phyloP scores from a whole-genome alignment of 495 filamentous ascomycete species.

The Penicillium salamii region DNA sequence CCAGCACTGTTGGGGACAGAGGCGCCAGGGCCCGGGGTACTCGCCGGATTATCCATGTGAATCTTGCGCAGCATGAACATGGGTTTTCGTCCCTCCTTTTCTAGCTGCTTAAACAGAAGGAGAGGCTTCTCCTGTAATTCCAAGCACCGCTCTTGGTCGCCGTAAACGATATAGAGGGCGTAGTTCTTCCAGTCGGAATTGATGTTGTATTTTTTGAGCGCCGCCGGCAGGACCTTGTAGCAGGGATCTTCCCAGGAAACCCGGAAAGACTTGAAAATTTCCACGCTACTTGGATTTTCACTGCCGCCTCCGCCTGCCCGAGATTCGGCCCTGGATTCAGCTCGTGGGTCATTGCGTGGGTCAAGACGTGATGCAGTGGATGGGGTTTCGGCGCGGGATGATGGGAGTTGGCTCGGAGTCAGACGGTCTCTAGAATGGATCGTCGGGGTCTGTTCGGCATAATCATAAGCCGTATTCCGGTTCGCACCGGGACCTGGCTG shows the following conservation, averaged over 20 bases:
- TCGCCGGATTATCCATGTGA: constrained; percentile 28
- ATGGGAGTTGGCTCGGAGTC: constrained; percentile 38
- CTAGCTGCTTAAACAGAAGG: constrained; percentile 94
- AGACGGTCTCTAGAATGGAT: constrained; percentile 33
- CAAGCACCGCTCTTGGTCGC: constrained; percentile 92
- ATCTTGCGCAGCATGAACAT: constrained; percentile 95
- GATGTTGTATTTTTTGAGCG: constrained; percentile 97
- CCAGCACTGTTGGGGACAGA: constrained; percentile 42
- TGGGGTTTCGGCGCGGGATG: constrained; percentile 35
- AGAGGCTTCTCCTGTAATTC: constrained; percentile 89
- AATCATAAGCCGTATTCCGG: constrained; percentile 38
- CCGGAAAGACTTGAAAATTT: constrained; percentile 98
- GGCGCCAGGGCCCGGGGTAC: constrained; percentile 12
- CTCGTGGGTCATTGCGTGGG: constrained; percentile 1
- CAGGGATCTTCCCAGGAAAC: constrained; percentile 98
- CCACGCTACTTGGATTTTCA: constrained; percentile 54
- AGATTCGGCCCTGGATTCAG: constrained; percentile 46
- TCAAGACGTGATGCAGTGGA: constrained; percentile 16
- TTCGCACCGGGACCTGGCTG: constrained; percentile 29
- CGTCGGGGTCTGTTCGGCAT: constrained; percentile 40
- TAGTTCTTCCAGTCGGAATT: constrained; percentile 96
- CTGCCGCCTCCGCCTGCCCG: constrained; percentile 34
- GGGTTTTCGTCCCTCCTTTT: constrained; percentile 93
- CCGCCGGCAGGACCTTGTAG: constrained; percentile 93
- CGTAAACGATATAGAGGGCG: constrained; percentile 95